Evolutionary conservation across 768 basidiomycete species (phyloP).

Genomic region (Coprinopsis sp.): DNA sequence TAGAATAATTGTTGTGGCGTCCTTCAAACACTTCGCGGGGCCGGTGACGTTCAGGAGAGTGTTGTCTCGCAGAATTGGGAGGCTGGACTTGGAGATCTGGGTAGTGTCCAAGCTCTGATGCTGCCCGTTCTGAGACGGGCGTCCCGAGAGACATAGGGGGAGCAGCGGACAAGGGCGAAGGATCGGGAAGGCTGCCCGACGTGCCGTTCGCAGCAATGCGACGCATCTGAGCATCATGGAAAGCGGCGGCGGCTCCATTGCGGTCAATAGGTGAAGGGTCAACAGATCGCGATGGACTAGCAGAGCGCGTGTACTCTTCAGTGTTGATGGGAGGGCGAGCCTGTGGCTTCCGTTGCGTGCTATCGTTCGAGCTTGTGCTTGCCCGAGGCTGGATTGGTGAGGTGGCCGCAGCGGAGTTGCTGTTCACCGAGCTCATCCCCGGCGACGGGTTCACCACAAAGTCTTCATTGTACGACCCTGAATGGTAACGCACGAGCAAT

Average conservation of each 20-base stretch:
- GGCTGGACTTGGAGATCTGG: slow-evolving; percentile 51
- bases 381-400: slow-evolving; percentile 46
- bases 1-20: slow-evolving; percentile 50
- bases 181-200: slow-evolving; percentile 48
- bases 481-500: slow-evolving; percentile 84
- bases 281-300: slow-evolving; percentile 54
- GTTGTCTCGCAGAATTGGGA: slow-evolving; percentile 30
- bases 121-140: slow-evolving; percentile 53
- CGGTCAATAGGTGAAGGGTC: slow-evolving; percentile 45
- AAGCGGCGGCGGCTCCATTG: slow-evolving; percentile 22
- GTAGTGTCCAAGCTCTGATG: slow-evolving; percentile 82
- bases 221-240: slow-evolving; percentile 33
- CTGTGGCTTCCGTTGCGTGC: slow-evolving; percentile 29
- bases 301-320: slow-evolving; percentile 36
- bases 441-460: slow-evolving; percentile 38
- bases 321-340: slow-evolving; percentile 33
- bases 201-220: slow-evolving; percentile 41
- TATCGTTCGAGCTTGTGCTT: slow-evolving; percentile 46
- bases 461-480: slow-evolving; percentile 76
- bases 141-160: slow-evolving; percentile 39
- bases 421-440: slow-evolving; percentile 23
- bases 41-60: slow-evolving; percentile 54
- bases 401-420: slow-evolving; percentile 20
- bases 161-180: slow-evolving; percentile 58
- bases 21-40: slow-evolving; percentile 44